A percentile compares a stretch with the other conserved stretches of the same genome.
These are phyloP conservation scores for Ulota crispa DNA, from an alignment of 225 moss, liverwort and hornwort genomes.

Conservation along the genomic window DNA sequence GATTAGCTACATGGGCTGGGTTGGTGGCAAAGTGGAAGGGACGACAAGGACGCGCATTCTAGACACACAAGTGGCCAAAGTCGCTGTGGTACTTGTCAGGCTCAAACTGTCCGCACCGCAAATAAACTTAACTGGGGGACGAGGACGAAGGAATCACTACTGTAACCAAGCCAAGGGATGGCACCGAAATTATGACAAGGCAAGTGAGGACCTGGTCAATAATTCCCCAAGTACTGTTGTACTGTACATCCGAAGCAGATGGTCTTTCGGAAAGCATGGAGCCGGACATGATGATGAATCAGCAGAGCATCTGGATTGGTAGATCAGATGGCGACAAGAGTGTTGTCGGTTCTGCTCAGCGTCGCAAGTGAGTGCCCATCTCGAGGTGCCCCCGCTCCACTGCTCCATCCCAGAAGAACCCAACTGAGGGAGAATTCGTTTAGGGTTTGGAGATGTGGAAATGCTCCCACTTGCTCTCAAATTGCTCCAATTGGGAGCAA, in stretches of 20 bases:
- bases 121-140: neutral
- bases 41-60: neutral
- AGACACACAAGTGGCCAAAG: neutral
- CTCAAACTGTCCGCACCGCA: neutral
- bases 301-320: neutral
- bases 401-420: neutral
- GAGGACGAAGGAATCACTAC: neutral
- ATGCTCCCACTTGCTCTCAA: neutral
- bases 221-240: neutral
- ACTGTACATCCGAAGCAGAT: neutral
- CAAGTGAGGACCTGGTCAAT: slow-evolving; percentile 17
- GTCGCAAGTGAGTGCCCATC: neutral
- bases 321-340: neutral
- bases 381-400: neutral
- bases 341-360: neutral
- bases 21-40: slow-evolving; percentile 7
- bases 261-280: neutral
- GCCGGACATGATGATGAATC: neutral
- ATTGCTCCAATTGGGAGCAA: too few relatives aligned
- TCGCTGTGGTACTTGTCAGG: slow-evolving; percentile 3
- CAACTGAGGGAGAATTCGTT: neutral
- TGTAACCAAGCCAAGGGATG: neutral
- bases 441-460: neutral
- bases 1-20: neutral
- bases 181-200: slow-evolving; percentile 24